Evolutionary conservation across 2,329 filamentous ascomycete genomes (phyloP).

Genomic region (Sporothrix schenckii): DNA sequence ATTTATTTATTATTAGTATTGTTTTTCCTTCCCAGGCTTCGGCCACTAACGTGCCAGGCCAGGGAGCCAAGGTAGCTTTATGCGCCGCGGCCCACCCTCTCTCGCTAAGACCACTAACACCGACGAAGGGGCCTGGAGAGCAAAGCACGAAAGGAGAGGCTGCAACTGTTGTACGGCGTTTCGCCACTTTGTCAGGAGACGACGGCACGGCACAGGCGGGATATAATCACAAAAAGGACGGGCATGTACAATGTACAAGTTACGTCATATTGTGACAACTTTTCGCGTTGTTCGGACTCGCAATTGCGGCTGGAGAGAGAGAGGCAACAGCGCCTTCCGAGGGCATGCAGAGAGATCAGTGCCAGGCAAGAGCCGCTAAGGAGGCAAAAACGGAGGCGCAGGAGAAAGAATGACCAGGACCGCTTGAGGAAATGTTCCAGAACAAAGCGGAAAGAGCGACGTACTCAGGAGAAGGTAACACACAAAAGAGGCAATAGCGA

Average conservation of each 20-base stretch:
- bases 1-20: no score
- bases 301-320: not conserved
- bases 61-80: not conserved
- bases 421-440: not conserved
- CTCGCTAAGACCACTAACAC: conserved; percentile 2
- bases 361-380: conserved; percentile 5
- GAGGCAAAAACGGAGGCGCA: conserved; percentile 2
- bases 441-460: not conserved
- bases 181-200: not conserved
- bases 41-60: not conserved
- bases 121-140: not conserved
- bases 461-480: not conserved
- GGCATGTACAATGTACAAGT: not conserved
- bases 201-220: not conserved
- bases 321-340: not conserved
- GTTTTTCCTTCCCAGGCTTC: not conserved
- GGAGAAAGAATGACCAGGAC: not conserved
- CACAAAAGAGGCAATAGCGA: conserved; percentile 13
- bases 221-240: not conserved
- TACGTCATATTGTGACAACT: not conserved
- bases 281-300: not conserved
- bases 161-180: not conserved
- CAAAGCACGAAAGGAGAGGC: not conserved
- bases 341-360: not conserved
- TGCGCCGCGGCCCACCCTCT: not conserved